Base-by-base conservation (phyloP, 768 basidiomycete species). In the Panaeolus papilionaceus region DNA sequence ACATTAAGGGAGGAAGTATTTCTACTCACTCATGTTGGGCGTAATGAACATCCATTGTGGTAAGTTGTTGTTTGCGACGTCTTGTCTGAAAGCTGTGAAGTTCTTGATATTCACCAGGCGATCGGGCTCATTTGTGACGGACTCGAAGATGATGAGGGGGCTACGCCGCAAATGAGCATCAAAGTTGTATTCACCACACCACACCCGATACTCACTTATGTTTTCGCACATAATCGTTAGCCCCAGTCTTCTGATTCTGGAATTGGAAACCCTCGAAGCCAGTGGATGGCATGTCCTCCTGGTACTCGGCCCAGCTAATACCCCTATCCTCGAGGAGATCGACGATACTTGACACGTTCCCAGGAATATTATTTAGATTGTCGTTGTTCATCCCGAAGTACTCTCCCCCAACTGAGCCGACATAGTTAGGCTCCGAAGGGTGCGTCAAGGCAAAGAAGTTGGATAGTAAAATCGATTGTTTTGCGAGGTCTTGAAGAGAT, bases 11-110 rank as follows among this genome's bases (percentile, higher is more conserved):
- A 62, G 23, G 11, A 62, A 72, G 44, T 3, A 58, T 49, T 54
- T 61, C 8, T 28, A 67, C 39, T 18, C 28, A 76, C 77, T 70
- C 70, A 88, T 78, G 74, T 91, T 90, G 12, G 89, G 89, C 1
- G 89, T 89, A 64, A 91, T 79, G 69, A 87, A 89, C 9, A 80
- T 69, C 86, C 88, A 90, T 65, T 89, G 88, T 11, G 88, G 84
- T 49, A 91, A 74, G 1, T 78, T 78, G 54, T 82, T 75, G 9
- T 82, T 82, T 26, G 80, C 81, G 16, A 89, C 75, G 69, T 91
- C 90, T 33, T 79, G 76, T 9, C 85, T 84, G 69, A 90, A 88
- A 73, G 89, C 81, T 66, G 89, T 89, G 73, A 89, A 90, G 74
- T 88, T 89, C 39, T 89, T 82, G 63, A 85, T 80, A 20, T 83